Percentiles rank a stretch among this genome's conserved stretches.
phyloP scores from a whole-genome alignment of 1,284 basidiomycete genomes.

The Apiotrichum mycotoxinovorans region DNA sequence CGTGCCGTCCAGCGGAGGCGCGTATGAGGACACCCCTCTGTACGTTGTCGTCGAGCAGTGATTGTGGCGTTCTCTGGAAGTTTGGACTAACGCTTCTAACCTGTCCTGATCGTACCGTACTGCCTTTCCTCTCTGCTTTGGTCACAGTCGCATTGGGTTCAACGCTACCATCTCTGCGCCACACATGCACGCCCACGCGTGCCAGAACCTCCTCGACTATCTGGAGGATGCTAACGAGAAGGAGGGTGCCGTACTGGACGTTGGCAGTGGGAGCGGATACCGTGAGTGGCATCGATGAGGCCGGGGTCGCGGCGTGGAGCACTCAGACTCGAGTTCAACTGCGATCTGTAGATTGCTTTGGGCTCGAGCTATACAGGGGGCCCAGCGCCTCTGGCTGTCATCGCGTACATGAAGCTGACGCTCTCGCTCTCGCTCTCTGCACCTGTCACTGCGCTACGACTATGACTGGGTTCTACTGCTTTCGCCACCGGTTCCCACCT shows the following conservation, averaged over 20 bases:
- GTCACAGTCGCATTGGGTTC: constrained; percentile 42
- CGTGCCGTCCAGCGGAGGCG: constrained; percentile 20
- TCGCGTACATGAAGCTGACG: no score
- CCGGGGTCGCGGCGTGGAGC: no score
- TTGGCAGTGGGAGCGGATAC: constrained; percentile 59
- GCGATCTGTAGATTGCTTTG: not conserved
- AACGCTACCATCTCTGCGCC: constrained; percentile 51
- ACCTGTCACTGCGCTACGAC: no score
- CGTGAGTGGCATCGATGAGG: constrained; percentile 53
- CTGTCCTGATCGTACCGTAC: not conserved
- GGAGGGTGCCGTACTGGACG: constrained; percentile 40
- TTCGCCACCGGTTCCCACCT: no score
- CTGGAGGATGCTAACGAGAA: constrained; percentile 22
- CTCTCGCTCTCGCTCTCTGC: no score
- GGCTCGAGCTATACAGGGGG: no score
- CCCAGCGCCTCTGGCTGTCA: no score
- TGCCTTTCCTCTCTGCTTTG: not conserved
- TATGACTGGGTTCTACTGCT: no score
- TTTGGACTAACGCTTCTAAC: not conserved
- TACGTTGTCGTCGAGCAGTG: constrained; percentile 21
- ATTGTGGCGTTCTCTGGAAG: no score
- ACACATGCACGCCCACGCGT: constrained; percentile 50
- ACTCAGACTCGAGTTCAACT: no score
- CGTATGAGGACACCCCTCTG: constrained; percentile 50
- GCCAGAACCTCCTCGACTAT: constrained; percentile 37